phyloP scores from a whole-genome alignment of 1,139 yeast species.

The Protomyces lactucae-debilis region DNA sequence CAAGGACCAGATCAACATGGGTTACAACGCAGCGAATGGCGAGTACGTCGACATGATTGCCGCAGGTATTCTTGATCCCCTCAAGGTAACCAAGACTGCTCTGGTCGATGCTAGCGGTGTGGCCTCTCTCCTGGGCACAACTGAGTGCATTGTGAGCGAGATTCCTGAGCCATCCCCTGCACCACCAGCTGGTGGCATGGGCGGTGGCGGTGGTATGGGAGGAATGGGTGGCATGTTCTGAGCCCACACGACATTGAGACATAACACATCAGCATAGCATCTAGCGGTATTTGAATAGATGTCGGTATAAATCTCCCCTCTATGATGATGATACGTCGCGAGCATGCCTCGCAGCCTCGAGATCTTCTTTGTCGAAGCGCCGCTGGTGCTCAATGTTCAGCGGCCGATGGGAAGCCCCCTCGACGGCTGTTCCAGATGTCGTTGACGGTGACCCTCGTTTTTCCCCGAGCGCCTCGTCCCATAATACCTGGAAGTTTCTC shows the following conservation, averaged over 20 bases:
- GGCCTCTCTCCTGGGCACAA: slow-evolving; percentile 94
- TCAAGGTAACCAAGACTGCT: slow-evolving; percentile 97
- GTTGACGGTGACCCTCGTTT: background rate
- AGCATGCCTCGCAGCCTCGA: background rate
- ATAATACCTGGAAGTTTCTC: background rate
- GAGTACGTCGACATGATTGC: slow-evolving; percentile 95
- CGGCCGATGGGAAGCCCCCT: no score
- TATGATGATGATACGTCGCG: background rate
- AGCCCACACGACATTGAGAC: background rate
- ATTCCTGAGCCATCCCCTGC: slow-evolving; percentile 82
- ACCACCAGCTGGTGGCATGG: slow-evolving; percentile 56
- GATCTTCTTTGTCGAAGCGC: background rate
- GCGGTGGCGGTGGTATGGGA: slow-evolving; percentile 56
- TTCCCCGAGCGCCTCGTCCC: background rate
- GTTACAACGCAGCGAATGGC: slow-evolving; percentile 92
- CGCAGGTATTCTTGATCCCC: slow-evolving; percentile 97
- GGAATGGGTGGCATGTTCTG: slow-evolving; percentile 39
- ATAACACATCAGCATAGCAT: background rate
- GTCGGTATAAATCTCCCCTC: background rate
- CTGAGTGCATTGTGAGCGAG: slow-evolving; percentile 97
- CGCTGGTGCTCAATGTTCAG: background rate
- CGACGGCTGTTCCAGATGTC: background rate
- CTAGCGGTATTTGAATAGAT: background rate
- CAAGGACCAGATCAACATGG: slow-evolving; percentile 80
- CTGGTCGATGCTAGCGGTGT: slow-evolving; percentile 97